phyloP scores from a whole-genome alignment of 495 filamentous ascomycete genomes.

The Hypoxylon trugodes region DNA sequence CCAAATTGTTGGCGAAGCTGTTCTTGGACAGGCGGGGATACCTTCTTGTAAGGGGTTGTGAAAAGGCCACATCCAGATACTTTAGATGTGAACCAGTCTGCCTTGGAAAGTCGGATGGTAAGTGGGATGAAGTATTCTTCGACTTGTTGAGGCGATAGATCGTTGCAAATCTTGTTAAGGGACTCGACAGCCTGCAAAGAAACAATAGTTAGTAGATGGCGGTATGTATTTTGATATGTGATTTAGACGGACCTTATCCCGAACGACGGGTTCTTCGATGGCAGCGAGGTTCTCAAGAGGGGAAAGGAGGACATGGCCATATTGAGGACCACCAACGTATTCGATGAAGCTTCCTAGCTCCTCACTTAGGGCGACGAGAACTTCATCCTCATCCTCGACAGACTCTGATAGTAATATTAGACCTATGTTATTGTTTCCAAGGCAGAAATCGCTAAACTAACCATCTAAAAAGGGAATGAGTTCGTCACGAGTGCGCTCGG shows the following conservation, averaged over 20 bases:
- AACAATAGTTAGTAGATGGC: conserved; percentile 26
- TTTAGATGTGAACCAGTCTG: conserved; percentile 99
- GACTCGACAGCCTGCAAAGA: conserved; percentile 87
- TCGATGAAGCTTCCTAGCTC: conserved; percentile 96
- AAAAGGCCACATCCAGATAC: conserved; percentile 97
- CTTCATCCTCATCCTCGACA: conserved; percentile 98
- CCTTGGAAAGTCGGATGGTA: conserved; percentile 92
- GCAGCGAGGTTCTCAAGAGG: conserved; percentile 97
- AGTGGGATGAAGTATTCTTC: conserved; percentile 97
- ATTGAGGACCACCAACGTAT: conserved; percentile 93
- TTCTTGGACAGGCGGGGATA: conserved; percentile 83
- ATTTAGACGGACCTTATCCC: conserved; percentile 79
- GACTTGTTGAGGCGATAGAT: conserved; percentile 88
- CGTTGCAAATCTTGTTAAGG: conserved; percentile 95
- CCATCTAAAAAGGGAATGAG: conserved; percentile 98
- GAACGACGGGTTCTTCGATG: conserved; percentile 96
- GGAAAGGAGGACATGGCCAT: conserved; percentile 94
- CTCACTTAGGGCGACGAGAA: conserved; percentile 94
- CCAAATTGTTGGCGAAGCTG: conserved; percentile 88
- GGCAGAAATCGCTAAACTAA: conserved; percentile 53
- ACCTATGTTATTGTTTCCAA: conserved; percentile 34
- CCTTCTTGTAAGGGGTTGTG: conserved; percentile 89
- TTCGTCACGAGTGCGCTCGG: conserved; percentile 95
- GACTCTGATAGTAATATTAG: conserved; percentile 71
- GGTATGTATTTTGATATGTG: background rate